These are phyloP conservation scores for Cicer yamashitae DNA, from an alignment of 306 rosid genomes.

Conservation along the genomic window DNA sequence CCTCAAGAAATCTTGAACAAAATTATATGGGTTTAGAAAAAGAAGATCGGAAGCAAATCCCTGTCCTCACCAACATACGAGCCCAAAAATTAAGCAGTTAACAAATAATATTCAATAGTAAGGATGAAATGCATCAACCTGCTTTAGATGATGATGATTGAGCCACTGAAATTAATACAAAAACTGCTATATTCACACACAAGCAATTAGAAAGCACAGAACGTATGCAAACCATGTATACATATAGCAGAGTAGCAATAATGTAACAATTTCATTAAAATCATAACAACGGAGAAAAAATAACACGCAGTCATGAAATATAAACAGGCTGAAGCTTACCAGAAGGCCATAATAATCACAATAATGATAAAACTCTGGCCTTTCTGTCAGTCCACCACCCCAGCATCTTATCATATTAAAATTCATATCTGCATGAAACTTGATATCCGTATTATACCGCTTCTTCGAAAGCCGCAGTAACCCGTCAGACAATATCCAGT, in stretches of 20 bases:
- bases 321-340: constrained; percentile 59
- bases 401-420: constrained; percentile 98
- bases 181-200: constrained; percentile 21
- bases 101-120: neutral
- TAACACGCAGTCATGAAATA: neutral
- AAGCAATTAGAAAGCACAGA: constrained; percentile 10
- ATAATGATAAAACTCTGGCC: constrained; percentile 91
- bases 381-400: constrained; percentile 96
- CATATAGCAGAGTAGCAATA: constrained; percentile 12
- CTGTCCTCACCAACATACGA: constrained; percentile 2
- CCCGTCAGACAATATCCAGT: constrained; percentile 99
- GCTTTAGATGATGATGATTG: neutral
- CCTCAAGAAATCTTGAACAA: neutral
- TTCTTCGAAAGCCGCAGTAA: constrained; percentile 82
- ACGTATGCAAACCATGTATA: neutral
- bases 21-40: neutral
- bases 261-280: constrained; percentile 23
- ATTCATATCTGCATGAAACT: constrained; percentile 96
- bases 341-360: constrained; percentile 90
- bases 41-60: neutral
- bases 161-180: constrained; percentile 7
- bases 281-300: neutral
- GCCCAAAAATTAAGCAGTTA: neutral
- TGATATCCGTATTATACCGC: constrained; percentile 85
- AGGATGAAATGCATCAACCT: constrained; percentile 15